Evolutionary conservation across 2,329 filamentous ascomycete species (phyloP).

Genomic region (Colletotrichum zoysiae): DNA sequence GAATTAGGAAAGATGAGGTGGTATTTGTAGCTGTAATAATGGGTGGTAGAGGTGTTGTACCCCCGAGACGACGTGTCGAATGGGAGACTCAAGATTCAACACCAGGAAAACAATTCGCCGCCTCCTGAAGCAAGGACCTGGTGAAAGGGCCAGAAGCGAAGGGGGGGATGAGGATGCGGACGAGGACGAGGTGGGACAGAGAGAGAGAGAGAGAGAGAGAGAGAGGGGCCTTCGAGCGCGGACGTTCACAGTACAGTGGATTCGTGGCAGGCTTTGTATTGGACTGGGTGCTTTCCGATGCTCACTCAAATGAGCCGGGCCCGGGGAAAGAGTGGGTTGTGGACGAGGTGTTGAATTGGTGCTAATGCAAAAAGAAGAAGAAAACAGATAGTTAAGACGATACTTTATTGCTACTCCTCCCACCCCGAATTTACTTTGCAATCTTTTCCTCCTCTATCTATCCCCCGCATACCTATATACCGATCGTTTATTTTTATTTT

Average conservation of each 20-base stretch:
- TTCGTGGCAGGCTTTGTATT: slow-evolving; percentile 21
- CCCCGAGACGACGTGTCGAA: slow-evolving; percentile 23
- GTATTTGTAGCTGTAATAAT: background rate
- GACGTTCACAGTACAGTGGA: slow-evolving; percentile 17
- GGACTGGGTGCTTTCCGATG: slow-evolving; percentile 16
- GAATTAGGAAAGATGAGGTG: slow-evolving; percentile 23
- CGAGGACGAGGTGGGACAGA: background rate
- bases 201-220: background rate
- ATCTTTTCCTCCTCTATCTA: background rate
- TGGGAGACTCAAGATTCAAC: background rate
- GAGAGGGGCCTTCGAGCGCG: slow-evolving; percentile 5
- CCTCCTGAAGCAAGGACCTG: background rate
- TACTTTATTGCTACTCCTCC: slow-evolving; percentile 24
- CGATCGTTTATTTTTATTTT: background rate
- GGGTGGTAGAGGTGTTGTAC: slow-evolving; percentile 2
- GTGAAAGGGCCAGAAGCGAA: background rate
- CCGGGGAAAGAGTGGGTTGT: slow-evolving; percentile 23
- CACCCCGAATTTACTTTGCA: slow-evolving; percentile 16
- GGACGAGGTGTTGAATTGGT: slow-evolving; percentile 34
- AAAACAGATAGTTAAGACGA: slow-evolving; percentile 3
- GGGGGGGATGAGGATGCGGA: background rate
- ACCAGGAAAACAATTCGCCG: slow-evolving; percentile 1
- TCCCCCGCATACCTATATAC: background rate
- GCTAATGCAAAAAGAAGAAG: slow-evolving; percentile 17
- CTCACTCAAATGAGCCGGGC: slow-evolving; percentile 21